Evolutionary conservation across 768 basidiomycete species (phyloP), one percentile per base, ranked within the genome.

Genomic region (Mycena haematopus): DNA sequence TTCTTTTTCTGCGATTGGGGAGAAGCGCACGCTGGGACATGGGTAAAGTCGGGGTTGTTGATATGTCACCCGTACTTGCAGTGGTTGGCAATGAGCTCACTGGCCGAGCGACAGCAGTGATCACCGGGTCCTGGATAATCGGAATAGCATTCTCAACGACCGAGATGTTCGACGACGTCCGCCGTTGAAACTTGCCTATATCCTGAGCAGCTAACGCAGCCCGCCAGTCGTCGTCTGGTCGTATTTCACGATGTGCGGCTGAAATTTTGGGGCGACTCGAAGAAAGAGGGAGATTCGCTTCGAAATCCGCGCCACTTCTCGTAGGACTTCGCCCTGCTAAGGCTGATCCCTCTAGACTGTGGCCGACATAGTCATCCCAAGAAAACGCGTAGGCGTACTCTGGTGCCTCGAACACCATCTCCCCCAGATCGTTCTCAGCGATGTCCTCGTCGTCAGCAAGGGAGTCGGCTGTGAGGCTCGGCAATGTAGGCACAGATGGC

Each of bases 1-100:
- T 63, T 59, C 51, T 54, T 27, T 63, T 50, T 40, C 65, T 58
- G 21, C 65, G 65, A 49, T 67, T 67, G n/a, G 65, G 65, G 42
- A 57, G 31, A 17, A 67, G 45, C 7, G 52, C 27, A 10, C 8
- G 21, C 19, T 57, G 51, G 24, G 63, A 36, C 17, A 25, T 31
- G 6, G 58, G 33, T 51, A 29, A 36, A 53, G 52, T 52, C 5
- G 58, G 52, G 24, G 50, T 47, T 36, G 44, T 56, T 6, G 63
- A 46, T 7, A 52, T 17, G 44, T 52, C 58, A 35, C 51, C 27
- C 29, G 56, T 38, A 36, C 54, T 56, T 25, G 44, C 50, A 40
- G 33, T 58, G 7, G 62, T 47, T 11, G 55, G 21, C 11, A 52
- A 7, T 42, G 53, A 55, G 25, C 52, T 21, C 19, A 13, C 38